Conservation (phyloP, 768 basidiomycete genomes). For the Austroboletus eburneus region DNA sequence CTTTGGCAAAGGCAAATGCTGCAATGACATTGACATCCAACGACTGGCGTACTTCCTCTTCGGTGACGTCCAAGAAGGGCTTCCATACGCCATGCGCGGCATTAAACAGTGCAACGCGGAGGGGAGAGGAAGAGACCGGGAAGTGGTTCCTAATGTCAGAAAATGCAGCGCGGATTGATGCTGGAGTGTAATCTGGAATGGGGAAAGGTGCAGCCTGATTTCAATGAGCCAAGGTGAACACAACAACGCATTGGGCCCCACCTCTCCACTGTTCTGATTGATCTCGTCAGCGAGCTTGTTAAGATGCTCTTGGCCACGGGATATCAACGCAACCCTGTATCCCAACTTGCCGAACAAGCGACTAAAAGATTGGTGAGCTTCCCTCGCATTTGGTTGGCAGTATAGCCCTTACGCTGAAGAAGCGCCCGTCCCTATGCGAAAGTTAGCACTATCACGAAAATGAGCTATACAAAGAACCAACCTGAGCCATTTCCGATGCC, state of each 20-base stretch:
- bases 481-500: slow-evolving; percentile 46
- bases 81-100: slow-evolving; percentile 56
- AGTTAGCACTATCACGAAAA: background rate
- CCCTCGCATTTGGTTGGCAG: background rate
- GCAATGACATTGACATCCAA: slow-evolving; percentile 52
- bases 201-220: slow-evolving; percentile 55
- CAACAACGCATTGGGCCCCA: too few relatives aligned
- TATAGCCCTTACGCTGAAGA: slow-evolving; percentile 47
- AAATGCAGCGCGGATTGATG: slow-evolving; percentile 50
- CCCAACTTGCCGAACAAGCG: slow-evolving; percentile 59
- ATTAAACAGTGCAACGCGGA: slow-evolving; percentile 66
- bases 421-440: slow-evolving; percentile 49
- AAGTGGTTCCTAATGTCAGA: slow-evolving; percentile 42
- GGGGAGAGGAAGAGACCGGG: slow-evolving; percentile 43
- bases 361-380: slow-evolving; percentile 29
- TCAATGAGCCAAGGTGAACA: too few relatives aligned
- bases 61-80: slow-evolving; percentile 60
- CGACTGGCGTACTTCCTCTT: slow-evolving; percentile 49
- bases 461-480: slow-evolving; percentile 4
- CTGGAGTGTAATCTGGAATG: slow-evolving; percentile 45
- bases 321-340: slow-evolving; percentile 64
- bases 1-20: slow-evolving; percentile 61
- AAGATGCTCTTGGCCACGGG: slow-evolving; percentile 52
- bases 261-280: slow-evolving; percentile 55
- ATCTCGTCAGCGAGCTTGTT: slow-evolving; percentile 52